Base-by-base conservation (phyloP, 345 rosid genomes). In the Orychophragmus violaceus region DNA sequence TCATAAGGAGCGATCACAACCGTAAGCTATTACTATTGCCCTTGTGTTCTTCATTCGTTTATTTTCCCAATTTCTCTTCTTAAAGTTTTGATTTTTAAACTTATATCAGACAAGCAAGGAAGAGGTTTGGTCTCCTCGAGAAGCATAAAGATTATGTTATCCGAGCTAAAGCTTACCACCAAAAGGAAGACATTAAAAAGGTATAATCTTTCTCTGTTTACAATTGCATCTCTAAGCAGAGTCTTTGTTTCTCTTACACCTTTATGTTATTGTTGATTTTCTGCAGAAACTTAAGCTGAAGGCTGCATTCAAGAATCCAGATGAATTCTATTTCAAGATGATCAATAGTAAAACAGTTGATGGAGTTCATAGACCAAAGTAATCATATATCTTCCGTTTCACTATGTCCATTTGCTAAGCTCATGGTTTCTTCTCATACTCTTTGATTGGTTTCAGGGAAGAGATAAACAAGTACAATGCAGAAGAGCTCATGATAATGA, bases 1-100 rank as follows among this genome's bases (percentile, higher is more conserved):
- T 53, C 95, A 92, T 70, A 92, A 83, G 84, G 97, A 92, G 78
- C 84, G 96, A 14, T 74, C 96, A 62, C 98, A 90, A 64, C 97
- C 87, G 98, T 86, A 74, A 77, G 93, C 78, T 54, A 11, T 3
- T 32, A n/a, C n/a, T 35, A 3, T 49, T 56, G 13, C 3, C 44
- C 9, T 37, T 6, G 22, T 36, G 1, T 9, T 80, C 14, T n/a
- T 17, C 29, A 21, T 24, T 53, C 25, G n/a, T 17, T 30, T n/a
- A 1, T 53, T 46, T 41, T 50, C 21, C 8, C 22, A 29, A 0
- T 3, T 25, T 49, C 19, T 42, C 8, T 48, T 39, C 0, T 6
- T 3, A 0, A 48, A 30, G 45, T 57, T 53, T 57, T 19, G 14
- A 13, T 60, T 14, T 64, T 33, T 30, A 9, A 11, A 21, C 41